Percentiles rank a stretch among this genome's conserved stretches.
phyloP scores from a whole-genome alignment of 805 yeast species.

The Lipomyces japonicus region DNA sequence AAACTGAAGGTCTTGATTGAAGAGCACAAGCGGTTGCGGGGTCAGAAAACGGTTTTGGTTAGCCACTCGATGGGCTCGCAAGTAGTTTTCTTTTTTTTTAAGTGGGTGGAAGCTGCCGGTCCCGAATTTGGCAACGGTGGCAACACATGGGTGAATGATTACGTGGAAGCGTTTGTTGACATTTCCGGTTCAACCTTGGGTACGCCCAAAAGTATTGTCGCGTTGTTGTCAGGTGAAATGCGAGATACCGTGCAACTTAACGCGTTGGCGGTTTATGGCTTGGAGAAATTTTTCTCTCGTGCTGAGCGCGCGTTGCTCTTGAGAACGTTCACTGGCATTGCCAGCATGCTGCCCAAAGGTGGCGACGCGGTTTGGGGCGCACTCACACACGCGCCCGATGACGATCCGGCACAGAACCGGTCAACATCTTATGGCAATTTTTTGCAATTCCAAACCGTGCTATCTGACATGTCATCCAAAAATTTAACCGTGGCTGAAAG shows the following conservation, averaged over 20 bases:
- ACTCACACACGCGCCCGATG: conserved; percentile 60
- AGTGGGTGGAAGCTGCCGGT: conserved; percentile 95
- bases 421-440: conserved; percentile 64
- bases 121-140: conserved; percentile 88
- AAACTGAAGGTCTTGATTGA: conserved; percentile 74
- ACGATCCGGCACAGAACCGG: conserved; percentile 12
- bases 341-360: conserved; percentile 95
- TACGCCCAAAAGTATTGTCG: conserved; percentile 90
- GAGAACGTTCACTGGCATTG: conserved; percentile 87
- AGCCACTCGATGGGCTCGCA: conserved; percentile 99
- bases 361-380: conserved; percentile 89
- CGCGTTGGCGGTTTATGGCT: conserved; percentile 86
- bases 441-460: conserved; percentile 54
- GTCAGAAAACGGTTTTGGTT: conserved; percentile 67
- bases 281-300: conserved; percentile 89
- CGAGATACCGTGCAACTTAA: conserved; percentile 93
- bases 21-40: conserved; percentile 46
- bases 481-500: conserved; percentile 66
- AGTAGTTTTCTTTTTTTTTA: conserved; percentile 77
- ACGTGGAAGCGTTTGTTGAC: conserved; percentile 77
- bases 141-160: conserved; percentile 74
- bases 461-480: conserved; percentile 44
- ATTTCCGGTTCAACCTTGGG: conserved; percentile 89
- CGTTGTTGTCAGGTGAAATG: conserved; percentile 96
- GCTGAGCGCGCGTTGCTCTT: conserved; percentile 83